A percentile compares a stretch with the other conserved stretches of the same genome.
These are phyloP conservation scores for Pichia paraexigua DNA, from an alignment of 805 yeast genomes.

Conservation along the genomic window DNA sequence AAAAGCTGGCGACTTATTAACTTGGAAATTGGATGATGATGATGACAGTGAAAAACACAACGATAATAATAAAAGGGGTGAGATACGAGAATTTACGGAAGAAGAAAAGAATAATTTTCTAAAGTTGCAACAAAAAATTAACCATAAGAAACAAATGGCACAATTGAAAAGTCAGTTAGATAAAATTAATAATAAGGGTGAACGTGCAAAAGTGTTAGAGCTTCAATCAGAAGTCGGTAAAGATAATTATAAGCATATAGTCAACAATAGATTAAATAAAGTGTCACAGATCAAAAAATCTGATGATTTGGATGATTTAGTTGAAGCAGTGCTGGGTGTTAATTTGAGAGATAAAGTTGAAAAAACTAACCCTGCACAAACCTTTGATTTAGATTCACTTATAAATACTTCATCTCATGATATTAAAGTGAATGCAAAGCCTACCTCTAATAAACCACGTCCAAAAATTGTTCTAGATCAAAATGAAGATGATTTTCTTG, in stretches of 20 bases:
- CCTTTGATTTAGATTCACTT: conserved; percentile 8
- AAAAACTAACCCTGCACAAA: background rate
- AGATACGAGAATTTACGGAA: conserved; percentile 10
- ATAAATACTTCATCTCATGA: background rate
- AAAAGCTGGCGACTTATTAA: conserved; percentile 7
- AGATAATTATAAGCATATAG: conserved; percentile 9
- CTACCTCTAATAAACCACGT: background rate
- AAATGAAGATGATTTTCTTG: conserved; percentile 10
- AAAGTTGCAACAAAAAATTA: conserved; percentile 10
- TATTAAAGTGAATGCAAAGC: background rate
- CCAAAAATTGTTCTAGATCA: background rate
- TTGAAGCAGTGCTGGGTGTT: background rate
- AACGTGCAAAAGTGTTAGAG: conserved; percentile 8
- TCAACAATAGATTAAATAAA: conserved; percentile 6
- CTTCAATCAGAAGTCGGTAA: conserved; percentile 10
- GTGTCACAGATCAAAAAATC: background rate
- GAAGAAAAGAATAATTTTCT: conserved; percentile 13
- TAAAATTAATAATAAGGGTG: background rate
- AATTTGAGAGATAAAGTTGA: background rate
- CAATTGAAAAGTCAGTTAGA: conserved; percentile 4
- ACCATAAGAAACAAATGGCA: conserved; percentile 13
- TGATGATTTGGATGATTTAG: conserved; percentile 11
- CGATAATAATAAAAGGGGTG: background rate
- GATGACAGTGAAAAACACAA: background rate
- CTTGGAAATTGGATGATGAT: conserved; percentile 4